Conservation (phyloP, 2,329 filamentous ascomycete species). For the Fusarium dimerum region DNA sequence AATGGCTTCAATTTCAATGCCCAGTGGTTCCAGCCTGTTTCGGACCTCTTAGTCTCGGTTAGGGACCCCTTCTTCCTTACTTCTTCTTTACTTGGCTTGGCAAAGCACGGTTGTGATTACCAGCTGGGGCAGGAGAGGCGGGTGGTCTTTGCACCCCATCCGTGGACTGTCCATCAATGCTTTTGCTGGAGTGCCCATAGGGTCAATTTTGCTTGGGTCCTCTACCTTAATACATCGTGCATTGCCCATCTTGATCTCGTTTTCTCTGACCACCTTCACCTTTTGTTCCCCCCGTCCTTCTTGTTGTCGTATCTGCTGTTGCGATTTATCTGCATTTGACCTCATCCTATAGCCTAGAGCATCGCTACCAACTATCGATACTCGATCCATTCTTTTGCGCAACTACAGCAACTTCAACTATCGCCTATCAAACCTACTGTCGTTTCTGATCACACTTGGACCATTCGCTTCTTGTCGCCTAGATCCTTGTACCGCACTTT, state of each 20-base stretch:
- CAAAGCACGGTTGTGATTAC: too few species aligned
- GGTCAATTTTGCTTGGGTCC: too few species aligned
- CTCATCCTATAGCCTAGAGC: constrained; percentile 14
- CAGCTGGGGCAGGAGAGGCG: too few species aligned
- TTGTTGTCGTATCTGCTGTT: constrained; percentile 11
- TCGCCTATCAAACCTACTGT: not conserved
- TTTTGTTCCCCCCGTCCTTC: constrained; percentile 12
- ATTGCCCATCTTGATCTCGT: constrained; percentile 2
- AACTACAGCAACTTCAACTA: constrained; percentile 5
- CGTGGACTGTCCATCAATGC: not conserved
- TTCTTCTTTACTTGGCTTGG: too few species aligned
- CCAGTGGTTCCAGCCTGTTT: too few species aligned
- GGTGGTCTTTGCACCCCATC: too few species aligned
- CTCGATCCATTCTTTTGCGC: constrained; percentile 29
- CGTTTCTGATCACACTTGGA: too few species aligned
- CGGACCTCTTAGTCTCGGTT: too few species aligned
- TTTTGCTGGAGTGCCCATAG: constrained; percentile 12
- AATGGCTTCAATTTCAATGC: too few species aligned
- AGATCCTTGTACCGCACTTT: constrained; percentile 20
- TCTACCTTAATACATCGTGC: constrained; percentile 6
- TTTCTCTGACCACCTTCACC: constrained; percentile 4
- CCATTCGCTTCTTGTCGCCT: not conserved
- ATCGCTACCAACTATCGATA: constrained; percentile 21
- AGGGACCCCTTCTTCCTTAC: too few species aligned
- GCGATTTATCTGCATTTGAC: too few species aligned